Base-by-base conservation (phyloP, 2,329 filamentous ascomycete species). In the Xylaria sp. region DNA sequence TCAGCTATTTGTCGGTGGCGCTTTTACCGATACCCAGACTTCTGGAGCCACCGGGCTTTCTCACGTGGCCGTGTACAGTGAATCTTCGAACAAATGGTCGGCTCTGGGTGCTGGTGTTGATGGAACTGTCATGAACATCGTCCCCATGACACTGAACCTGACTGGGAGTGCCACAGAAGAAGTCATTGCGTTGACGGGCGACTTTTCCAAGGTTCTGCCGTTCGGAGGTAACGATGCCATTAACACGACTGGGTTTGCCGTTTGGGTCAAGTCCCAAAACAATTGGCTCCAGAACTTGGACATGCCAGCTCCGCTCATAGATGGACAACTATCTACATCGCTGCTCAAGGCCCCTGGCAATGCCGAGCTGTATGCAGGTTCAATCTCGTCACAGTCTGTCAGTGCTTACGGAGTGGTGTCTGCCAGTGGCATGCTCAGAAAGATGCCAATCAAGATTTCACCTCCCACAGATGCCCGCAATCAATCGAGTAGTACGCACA, bases 201-300 rank as follows among this genome's bases (percentile, higher is more conserved):
- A 85, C 61, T 99, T 99, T 73, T 81, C 83, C 13, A 78, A 85
- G 57, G 84, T 96, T 62, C 81, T 87, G 34, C 83, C 81, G 0
- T 93, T 91, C 67, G 84, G 78, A 42, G 79, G 79, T 64, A 87
- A 87, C 65, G 73, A 80, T 5, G 82, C 85, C 8, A 80, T 87
- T 34, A 69, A 81, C 7, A 89, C 86, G 0, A 75, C 84, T 54
- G 92, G 92, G 1, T 91, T 99, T 69, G 93, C 91, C 11, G 80
- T 97, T 44, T 99, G 94, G 94, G 88, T 97, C 6, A 90, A 90
- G 2, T 95, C 92, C 2, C 80, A 83, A 63, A 82, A 80, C 59
- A 94, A 94, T 71, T 99, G 94, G 94, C 79, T 99, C 13, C 85
- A 91, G 70, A 94, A 95, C 66, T 76, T 97, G 16, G 74, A 85